phyloP scores from a whole-genome alignment of 2,329 filamentous ascomycete species.

The Aspergillus brunneoviolaceus region DNA sequence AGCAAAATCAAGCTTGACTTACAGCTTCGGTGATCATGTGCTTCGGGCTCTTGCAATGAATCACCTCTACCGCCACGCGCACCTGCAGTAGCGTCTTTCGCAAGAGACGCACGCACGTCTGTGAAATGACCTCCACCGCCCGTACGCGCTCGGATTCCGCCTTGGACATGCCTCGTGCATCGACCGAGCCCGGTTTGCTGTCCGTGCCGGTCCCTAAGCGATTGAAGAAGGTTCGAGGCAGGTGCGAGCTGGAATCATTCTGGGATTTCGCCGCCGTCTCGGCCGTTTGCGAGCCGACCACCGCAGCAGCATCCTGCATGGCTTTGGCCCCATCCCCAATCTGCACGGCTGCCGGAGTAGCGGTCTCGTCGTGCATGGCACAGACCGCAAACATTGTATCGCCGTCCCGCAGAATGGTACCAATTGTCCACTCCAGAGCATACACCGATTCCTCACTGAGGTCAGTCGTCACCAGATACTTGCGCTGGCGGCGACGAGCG shows the following conservation, averaged over 20 bases:
- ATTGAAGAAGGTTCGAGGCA: constrained; percentile 33
- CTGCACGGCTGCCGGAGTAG: constrained; percentile 46
- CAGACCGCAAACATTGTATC: constrained; percentile 93
- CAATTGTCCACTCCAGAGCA: constrained; percentile 95
- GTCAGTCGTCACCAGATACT: constrained; percentile 95
- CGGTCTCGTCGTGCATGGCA: constrained; percentile 80
- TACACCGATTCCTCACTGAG: constrained; percentile 92
- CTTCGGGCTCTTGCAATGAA: constrained; percentile 97
- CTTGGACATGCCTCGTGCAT: constrained; percentile 55
- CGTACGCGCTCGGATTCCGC: constrained; percentile 76
- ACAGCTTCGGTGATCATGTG: constrained; percentile 92
- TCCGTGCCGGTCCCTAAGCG: constrained; percentile 39
- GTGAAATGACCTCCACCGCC: constrained; percentile 80
- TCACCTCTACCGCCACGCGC: constrained; percentile 88
- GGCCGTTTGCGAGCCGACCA: constrained; percentile 61
- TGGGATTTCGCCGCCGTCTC: constrained; percentile 50
- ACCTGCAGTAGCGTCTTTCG: constrained; percentile 92
- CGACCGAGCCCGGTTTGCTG: constrained; percentile 46
- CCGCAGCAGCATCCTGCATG: constrained; percentile 72
- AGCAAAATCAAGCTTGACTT: constrained; percentile 30
- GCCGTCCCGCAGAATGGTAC: constrained; percentile 88
- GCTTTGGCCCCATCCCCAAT: constrained; percentile 72
- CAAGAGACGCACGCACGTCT: constrained; percentile 78
- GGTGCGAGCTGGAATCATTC: constrained; percentile 30
- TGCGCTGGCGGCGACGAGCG: constrained; percentile 74